Evolutionary conservation across 2,329 filamentous ascomycete species (phyloP), one percentile per base, ranked within the genome.

Genomic region (Neofusicoccum sp.): DNA sequence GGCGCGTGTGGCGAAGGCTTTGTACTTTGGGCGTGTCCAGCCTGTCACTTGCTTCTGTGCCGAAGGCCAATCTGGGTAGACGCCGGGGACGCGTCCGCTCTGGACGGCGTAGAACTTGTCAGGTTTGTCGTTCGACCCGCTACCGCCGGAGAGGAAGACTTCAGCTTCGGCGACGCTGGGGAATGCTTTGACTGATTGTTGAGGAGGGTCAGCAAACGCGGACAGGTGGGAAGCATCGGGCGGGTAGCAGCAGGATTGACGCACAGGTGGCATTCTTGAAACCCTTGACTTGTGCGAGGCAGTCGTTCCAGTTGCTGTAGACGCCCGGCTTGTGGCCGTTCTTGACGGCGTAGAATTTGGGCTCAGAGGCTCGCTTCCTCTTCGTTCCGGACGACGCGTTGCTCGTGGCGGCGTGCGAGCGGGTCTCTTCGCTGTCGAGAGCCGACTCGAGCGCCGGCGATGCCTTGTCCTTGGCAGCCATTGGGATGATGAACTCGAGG

Each of bases 121-220:
- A 43, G 48, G 40, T 14, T 61, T 61, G 28, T 20, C n/a, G 12
- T 61, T 43, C 12, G 41, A 38, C 6, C 9, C 33, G 16, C 30
- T 48, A 20, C n/a, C 6, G 38, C 47, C 38, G 12, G 30, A 53
- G 28, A 91, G 80, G 71, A 90, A 97, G 1, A 85, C 86, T 68
- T 89, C 84, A n/a, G 93, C 93, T 62, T 96, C 91, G 64, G 87
- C 83, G 62, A 82, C 79, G 0, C 83, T 86, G 8, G 81, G 77
- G 71, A 96, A 97, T 1, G 89, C 91, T 77, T 95, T 93, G 79
- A 89, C 91, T 95, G 63, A 28, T 43, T 40, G 33, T 34, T 8
- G 34, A 16, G 24, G 8, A n/a, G 24, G 11, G 48, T 56, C 36
- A 48, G 47, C 30, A 24, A 58, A 66, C 58, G n/a, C n/a, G 8